Percentiles rank a stretch among this genome's conserved stretches.
These are phyloP conservation scores for Avena atlantica DNA, from an alignment of 176 grass and related monocot species.

Conservation along the genomic window DNA sequence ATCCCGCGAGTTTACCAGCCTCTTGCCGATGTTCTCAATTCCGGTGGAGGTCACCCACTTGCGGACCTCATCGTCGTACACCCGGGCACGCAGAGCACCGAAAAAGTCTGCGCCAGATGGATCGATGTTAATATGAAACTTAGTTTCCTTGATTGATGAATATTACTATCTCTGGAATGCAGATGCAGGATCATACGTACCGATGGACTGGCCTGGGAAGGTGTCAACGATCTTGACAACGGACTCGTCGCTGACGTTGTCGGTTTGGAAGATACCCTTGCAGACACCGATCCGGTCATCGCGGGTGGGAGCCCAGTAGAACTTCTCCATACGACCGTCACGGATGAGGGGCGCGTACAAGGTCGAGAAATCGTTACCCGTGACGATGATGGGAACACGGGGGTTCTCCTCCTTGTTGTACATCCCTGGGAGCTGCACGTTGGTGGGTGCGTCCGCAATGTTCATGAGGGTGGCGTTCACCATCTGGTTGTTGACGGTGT, in stretches of 20 bases:
- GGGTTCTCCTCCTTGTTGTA: slow-evolving; percentile 99
- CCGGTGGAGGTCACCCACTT: slow-evolving; percentile 58
- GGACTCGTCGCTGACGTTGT: slow-evolving; percentile 50
- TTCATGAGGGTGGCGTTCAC: slow-evolving; percentile 99
- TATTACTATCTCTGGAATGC: not conserved
- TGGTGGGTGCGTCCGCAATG: slow-evolving; percentile 97
- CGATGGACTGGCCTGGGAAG: slow-evolving; percentile 96
- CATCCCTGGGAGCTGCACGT: slow-evolving; percentile 93
- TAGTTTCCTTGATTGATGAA: not conserved
- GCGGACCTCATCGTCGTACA: slow-evolving; percentile 90
- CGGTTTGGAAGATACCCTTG: slow-evolving; percentile 76
- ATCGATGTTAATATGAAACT: not conserved
- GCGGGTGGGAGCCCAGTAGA: slow-evolving; percentile 97
- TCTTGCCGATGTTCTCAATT: slow-evolving; percentile 62
- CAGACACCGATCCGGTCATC: slow-evolving; percentile 83
- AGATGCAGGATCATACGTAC: slow-evolving; percentile 37
- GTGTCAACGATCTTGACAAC: slow-evolving; percentile 69
- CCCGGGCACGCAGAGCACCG: slow-evolving; percentile 76
- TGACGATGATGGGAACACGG: slow-evolving; percentile 88
- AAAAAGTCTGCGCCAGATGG: slow-evolving; percentile 69
- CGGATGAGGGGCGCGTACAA: slow-evolving; percentile 94
- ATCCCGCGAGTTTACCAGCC: slow-evolving; percentile 77
- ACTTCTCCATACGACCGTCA: slow-evolving; percentile 97
- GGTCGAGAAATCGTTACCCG: slow-evolving; percentile 98
- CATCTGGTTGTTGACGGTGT: slow-evolving; percentile 99